These are phyloP conservation scores for Pythium angustatum DNA, from an alignment of 352 stramenopile species.

Conservation along the genomic window DNA sequence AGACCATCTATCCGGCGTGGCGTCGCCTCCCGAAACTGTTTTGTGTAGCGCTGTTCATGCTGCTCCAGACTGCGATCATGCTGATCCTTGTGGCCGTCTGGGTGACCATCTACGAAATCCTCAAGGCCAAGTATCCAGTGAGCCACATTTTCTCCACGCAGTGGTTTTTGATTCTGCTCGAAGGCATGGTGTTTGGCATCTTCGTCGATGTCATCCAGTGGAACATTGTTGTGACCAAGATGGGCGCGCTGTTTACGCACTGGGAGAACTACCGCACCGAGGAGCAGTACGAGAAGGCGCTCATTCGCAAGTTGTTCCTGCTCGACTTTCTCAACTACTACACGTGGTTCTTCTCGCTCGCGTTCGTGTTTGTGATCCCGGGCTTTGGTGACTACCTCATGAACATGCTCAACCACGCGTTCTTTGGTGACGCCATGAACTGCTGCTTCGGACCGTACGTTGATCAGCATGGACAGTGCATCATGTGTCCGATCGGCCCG, in stretches of 20 bases:
- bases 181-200: slow-evolving; percentile 82
- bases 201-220: slow-evolving; percentile 90
- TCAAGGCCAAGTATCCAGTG: slow-evolving; percentile 81
- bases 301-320: slow-evolving; percentile 85
- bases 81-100: slow-evolving; percentile 82
- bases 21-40: slow-evolving; percentile 73
- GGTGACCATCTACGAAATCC: slow-evolving; percentile 88
- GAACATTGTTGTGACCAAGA: slow-evolving; percentile 90
- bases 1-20: slow-evolving; percentile 71
- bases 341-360: slow-evolving; percentile 90
- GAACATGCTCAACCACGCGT: slow-evolving; percentile 80
- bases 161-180: slow-evolving; percentile 81
- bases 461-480: slow-evolving; percentile 65
- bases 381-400: slow-evolving; percentile 82
- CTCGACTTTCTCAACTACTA: slow-evolving; percentile 92
- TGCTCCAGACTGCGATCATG: slow-evolving; percentile 86
- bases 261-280: slow-evolving; percentile 89
- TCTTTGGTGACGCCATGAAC: slow-evolving; percentile 84
- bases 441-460: slow-evolving; percentile 89
- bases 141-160: slow-evolving; percentile 82
- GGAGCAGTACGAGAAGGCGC: slow-evolving; percentile 79
- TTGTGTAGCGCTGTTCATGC: slow-evolving; percentile 78
- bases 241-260: slow-evolving; percentile 79
- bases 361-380: slow-evolving; percentile 87
- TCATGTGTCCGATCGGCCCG: slow-evolving; percentile 56